Evolutionary conservation across 768 basidiomycete species (phyloP).

Genomic region (Flagelloscypha sp.): DNA sequence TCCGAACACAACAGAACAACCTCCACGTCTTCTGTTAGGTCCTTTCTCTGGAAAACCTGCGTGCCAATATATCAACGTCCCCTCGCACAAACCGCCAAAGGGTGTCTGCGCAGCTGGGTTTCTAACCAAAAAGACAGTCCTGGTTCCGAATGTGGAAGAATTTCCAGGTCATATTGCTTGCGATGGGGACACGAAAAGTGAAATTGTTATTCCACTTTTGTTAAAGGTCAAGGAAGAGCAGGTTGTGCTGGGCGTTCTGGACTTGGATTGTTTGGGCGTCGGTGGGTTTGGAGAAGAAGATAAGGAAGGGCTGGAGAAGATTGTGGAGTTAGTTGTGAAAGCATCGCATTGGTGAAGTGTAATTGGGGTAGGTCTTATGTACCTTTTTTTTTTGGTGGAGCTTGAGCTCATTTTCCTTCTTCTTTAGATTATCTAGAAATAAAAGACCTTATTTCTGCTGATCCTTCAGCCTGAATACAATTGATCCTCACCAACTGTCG

Average conservation of each 20-base stretch:
- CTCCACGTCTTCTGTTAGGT: constrained; percentile 53
- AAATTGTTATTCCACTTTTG: constrained; percentile 79
- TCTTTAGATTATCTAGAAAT: no score
- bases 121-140: constrained; percentile 40
- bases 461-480: no score
- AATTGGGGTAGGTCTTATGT: no score
- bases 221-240: constrained; percentile 23
- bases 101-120: constrained; percentile 87
- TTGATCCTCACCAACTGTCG: no score
- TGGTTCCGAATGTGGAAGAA: constrained; percentile 70
- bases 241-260: constrained; percentile 53
- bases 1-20: constrained; percentile 11
- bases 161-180: constrained; percentile 95
- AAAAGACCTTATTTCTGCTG: no score
- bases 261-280: constrained; percentile 74
- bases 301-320: constrained; percentile 63
- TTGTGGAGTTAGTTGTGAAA: constrained; percentile 55
- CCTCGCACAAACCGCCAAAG: constrained; percentile 39
- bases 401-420: no score
- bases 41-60: constrained; percentile 91
- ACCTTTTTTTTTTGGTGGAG: no score
- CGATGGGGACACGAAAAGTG: constrained; percentile 83
- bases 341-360: constrained; percentile 71
- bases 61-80: constrained; percentile 69
- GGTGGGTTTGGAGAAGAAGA: constrained; percentile 75